Evolutionary conservation across 805 yeast species (phyloP).

Genomic region (Brettanomyces anomalus): DNA sequence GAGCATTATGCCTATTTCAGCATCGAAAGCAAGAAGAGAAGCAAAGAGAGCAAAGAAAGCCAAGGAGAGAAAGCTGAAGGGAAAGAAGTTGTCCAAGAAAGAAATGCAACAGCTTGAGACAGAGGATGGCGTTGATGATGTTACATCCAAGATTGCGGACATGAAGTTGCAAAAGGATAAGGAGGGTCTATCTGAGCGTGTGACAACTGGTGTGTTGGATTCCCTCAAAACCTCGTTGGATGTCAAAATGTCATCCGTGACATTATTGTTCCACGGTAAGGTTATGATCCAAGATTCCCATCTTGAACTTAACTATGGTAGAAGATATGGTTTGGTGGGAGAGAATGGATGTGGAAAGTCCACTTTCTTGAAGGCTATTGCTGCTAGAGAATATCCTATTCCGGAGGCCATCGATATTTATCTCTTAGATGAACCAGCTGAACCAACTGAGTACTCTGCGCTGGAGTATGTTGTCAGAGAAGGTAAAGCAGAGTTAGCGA

Average conservation of each 20-base stretch:
- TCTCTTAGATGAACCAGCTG: slow-evolving; percentile 95
- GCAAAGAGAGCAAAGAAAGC: slow-evolving; percentile 92
- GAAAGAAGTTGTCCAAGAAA: slow-evolving; percentile 57
- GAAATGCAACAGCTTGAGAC: slow-evolving; percentile 36
- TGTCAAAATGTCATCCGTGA: slow-evolving; percentile 81
- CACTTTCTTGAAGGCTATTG: slow-evolving; percentile 84
- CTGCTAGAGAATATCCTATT: slow-evolving; percentile 93
- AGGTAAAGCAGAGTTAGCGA: slow-evolving; percentile 87
- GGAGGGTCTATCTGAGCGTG: slow-evolving; percentile 93
- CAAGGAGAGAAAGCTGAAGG: slow-evolving; percentile 63
- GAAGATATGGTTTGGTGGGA: slow-evolving; percentile 95
- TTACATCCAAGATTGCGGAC: slow-evolving; percentile 71
- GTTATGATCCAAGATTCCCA: slow-evolving; percentile 88
- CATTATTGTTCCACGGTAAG: slow-evolving; percentile 94
- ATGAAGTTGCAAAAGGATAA: slow-evolving; percentile 90
- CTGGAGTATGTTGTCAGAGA: slow-evolving; percentile 94
- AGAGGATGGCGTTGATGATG: slow-evolving; percentile 42
- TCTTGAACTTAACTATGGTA: slow-evolving; percentile 91
- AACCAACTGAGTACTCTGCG: slow-evolving; percentile 84
- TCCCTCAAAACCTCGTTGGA: slow-evolving; percentile 88
- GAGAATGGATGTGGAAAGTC: slow-evolving; percentile 99
- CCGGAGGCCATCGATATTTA: slow-evolving; percentile 90
- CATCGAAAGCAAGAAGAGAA: slow-evolving; percentile 97
- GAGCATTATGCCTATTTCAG: slow-evolving; percentile 47
- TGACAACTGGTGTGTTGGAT: slow-evolving; percentile 92